These are phyloP conservation scores for Mucor piriformis DNA, from an alignment of 371 early-diverging fungal species.

Conservation along the genomic window DNA sequence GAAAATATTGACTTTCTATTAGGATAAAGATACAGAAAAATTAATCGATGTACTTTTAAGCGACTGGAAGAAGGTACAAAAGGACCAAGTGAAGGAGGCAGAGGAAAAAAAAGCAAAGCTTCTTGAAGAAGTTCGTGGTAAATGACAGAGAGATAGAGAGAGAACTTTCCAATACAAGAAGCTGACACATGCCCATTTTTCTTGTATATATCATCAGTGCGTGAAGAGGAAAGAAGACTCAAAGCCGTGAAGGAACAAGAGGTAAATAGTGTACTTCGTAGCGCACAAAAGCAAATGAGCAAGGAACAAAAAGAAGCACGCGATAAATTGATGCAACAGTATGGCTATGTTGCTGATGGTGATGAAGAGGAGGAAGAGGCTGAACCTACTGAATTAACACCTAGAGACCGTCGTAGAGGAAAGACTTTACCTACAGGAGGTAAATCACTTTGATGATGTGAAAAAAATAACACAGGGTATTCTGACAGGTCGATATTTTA, in stretches of 20 bases:
- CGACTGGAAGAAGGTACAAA: slow-evolving; percentile 43
- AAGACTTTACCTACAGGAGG: slow-evolving; percentile 33
- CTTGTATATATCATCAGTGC: slow-evolving; percentile 11
- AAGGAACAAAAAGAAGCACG: slow-evolving; percentile 59
- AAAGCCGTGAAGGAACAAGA: slow-evolving; percentile 29
- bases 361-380: slow-evolving; percentile 43
- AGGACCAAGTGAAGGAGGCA: slow-evolving; percentile 38
- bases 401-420: slow-evolving; percentile 38
- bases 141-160: not conserved
- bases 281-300: slow-evolving; percentile 35
- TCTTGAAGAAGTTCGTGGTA: slow-evolving; percentile 50
- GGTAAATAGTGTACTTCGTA: slow-evolving; percentile 18
- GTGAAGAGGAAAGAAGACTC: slow-evolving; percentile 29
- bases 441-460: not conserved
- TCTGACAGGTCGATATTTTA: not conserved
- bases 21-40: slow-evolving; percentile 44
- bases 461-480: not conserved
- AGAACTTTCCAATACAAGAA: too few relatives aligned
- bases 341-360: slow-evolving; percentile 54
- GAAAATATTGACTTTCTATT: not conserved
- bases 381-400: not conserved
- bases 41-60: slow-evolving; percentile 38
- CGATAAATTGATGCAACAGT: slow-evolving; percentile 52
- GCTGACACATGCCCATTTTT: too few relatives aligned
- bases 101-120: slow-evolving; percentile 40